Conservation (phyloP, 306 rosid species). For the Luffa aegyptiaca region DNA sequence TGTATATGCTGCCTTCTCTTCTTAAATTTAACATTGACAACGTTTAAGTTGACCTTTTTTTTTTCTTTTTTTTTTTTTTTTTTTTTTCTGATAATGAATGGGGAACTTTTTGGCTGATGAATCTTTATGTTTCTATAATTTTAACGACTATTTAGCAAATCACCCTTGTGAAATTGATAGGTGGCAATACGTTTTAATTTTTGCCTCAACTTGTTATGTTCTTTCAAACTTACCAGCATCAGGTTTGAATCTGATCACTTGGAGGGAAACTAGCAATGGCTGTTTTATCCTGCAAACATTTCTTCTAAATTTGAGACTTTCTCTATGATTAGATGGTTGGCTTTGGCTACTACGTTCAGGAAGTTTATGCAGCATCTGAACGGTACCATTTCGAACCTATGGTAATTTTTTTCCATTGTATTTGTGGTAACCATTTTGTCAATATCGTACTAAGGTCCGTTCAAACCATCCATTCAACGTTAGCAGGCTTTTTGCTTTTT, state of each 20-base stretch:
- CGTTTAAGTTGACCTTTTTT: neutral
- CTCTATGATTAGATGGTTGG: conserved; percentile 56
- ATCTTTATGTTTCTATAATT: neutral
- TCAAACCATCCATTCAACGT: neutral
- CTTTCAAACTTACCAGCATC: neutral
- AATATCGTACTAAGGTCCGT: neutral
- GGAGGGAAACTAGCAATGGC: neutral
- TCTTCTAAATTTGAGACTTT: neutral
- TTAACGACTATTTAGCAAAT: neutral
- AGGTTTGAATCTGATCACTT: neutral
- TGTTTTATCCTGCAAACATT: neutral
- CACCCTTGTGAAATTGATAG: neutral
- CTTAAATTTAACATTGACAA: neutral
- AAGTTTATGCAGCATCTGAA: neutral
- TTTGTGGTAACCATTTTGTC: neutral
- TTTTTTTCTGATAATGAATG: neutral
- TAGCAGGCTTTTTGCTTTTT: neutral
- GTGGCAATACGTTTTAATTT: neutral
- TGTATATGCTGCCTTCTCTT: neutral
- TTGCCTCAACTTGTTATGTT: neutral
- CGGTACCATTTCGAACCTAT: conserved; percentile 51
- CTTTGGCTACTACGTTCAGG: conserved; percentile 37
- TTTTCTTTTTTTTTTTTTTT: neutral
- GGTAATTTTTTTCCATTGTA: conserved; percentile 27
- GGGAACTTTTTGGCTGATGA: neutral